phyloP scores from a whole-genome alignment of 805 yeast genomes.

The Zygosaccharomyces siamensis region DNA sequence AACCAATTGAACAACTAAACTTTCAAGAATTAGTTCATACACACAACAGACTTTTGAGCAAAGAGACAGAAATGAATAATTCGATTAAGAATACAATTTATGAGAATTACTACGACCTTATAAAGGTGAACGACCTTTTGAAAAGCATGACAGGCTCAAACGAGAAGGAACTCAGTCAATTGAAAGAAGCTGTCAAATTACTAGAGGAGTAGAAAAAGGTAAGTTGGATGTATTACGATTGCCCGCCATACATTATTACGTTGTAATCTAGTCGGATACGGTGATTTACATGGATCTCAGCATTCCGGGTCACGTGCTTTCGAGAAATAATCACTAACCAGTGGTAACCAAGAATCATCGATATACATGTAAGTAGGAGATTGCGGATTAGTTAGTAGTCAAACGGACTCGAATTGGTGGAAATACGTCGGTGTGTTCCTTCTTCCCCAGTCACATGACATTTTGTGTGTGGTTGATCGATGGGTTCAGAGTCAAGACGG shows the following conservation, averaged over 20 bases:
- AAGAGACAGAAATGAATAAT: slow-evolving; percentile 30
- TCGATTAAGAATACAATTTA: slow-evolving; percentile 67
- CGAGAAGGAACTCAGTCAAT: slow-evolving; percentile 12
- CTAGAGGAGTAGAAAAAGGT: neutral
- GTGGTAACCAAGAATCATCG: neutral
- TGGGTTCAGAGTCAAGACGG: no score
- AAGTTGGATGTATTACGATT: neutral
- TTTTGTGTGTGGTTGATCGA: no score
- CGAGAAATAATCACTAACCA: neutral
- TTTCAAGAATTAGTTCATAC: slow-evolving; percentile 24
- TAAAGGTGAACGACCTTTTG: slow-evolving; percentile 58
- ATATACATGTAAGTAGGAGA: neutral
- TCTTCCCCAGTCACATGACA: no score
- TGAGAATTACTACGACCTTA: slow-evolving; percentile 69
- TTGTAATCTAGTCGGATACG: neutral
- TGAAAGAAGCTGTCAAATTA: slow-evolving; percentile 15
- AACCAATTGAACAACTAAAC: slow-evolving; percentile 14
- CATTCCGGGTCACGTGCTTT: neutral
- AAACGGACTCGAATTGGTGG: no score
- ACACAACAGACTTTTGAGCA: slow-evolving; percentile 27
- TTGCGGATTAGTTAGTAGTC: no score
- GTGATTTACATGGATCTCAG: neutral
- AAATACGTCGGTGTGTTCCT: no score
- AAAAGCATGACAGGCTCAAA: slow-evolving; percentile 23
- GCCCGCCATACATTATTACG: neutral